Evolutionary conservation across 192 early-diverging fungal species (phyloP).

Genomic region (Coemansia sp.): DNA sequence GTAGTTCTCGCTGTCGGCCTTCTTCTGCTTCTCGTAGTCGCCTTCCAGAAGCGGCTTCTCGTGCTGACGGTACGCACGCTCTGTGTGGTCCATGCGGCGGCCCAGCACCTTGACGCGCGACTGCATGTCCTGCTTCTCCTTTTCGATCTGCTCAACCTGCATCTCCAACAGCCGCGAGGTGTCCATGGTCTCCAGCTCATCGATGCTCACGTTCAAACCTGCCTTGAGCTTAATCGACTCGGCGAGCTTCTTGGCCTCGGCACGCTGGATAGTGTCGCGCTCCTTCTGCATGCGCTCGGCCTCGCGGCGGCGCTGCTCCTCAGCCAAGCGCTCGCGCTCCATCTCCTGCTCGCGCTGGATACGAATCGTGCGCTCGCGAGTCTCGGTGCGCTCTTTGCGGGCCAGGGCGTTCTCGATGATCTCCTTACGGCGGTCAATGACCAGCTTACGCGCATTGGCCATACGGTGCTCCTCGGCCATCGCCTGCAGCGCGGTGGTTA

Average conservation of each 20-base stretch:
- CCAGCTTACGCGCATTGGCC: conserved; percentile 72
- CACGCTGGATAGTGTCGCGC: conserved; percentile 75
- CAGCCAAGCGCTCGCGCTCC: conserved; percentile 77
- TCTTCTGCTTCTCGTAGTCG: conserved; percentile 90
- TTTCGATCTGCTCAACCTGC: conserved; percentile 88
- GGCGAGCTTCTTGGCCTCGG: conserved; percentile 82
- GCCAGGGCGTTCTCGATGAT: conserved; percentile 69
- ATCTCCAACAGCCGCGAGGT: conserved; percentile 75
- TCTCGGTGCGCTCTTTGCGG: conserved; percentile 83
- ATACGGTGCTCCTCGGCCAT: conserved; percentile 81
- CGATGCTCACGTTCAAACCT: conserved; percentile 57
- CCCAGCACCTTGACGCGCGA: conserved; percentile 69
- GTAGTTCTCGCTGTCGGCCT: conserved; percentile 76
- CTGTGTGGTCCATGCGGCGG: conserved; percentile 86
- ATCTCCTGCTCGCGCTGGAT: conserved; percentile 78
- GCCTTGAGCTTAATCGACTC: conserved; percentile 72
- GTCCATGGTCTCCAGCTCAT: conserved; percentile 83
- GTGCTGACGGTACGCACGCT: conserved; percentile 88
- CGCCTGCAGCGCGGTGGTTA: conserved; percentile 69
- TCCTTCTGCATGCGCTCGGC: conserved; percentile 73
- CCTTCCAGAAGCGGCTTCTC: conserved; percentile 88
- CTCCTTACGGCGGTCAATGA: conserved; percentile 88
- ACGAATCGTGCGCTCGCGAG: conserved; percentile 70
- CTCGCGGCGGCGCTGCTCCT: conserved; percentile 84
- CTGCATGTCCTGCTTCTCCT: conserved; percentile 82